Percentiles rank a stretch among this genome's conserved stretches.
Conservation (phyloP, 1,139 yeast species). For the Hyphopichia buzzinii region DNA sequence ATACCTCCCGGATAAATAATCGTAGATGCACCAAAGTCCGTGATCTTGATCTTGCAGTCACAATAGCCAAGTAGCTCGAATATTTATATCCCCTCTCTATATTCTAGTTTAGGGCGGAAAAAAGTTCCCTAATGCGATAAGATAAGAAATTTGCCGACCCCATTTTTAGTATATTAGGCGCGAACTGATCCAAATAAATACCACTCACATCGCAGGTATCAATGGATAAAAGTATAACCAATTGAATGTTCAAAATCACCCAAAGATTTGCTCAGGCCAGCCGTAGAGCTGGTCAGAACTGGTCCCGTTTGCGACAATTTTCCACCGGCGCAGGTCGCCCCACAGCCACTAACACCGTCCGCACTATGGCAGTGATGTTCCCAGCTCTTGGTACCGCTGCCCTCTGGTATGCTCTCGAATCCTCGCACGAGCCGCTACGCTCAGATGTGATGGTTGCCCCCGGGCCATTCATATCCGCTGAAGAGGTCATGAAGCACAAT, state of each 20-base stretch:
- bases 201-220: background rate
- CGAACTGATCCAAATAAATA: background rate
- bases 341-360: background rate
- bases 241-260: background rate
- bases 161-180: background rate
- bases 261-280: background rate
- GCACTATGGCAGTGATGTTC: background rate
- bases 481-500: slow-evolving; percentile 1
- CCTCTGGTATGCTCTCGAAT: background rate
- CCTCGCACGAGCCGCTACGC: background rate
- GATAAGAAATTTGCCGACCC: background rate
- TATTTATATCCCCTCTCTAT: too few relatives aligned
- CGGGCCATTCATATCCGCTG: background rate
- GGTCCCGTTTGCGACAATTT: background rate
- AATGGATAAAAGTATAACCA: background rate
- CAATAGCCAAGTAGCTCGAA: too few relatives aligned
- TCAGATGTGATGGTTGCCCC: background rate
- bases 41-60: too few relatives aligned
- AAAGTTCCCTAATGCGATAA: too few relatives aligned
- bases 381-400: background rate
- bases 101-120: too few relatives aligned
- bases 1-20: too few relatives aligned
- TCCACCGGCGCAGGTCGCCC: background rate
- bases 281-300: background rate
- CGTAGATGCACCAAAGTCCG: too few relatives aligned